Evolutionary conservation across 139 green algal species (phyloP), one percentile per base, ranked within the genome.

Genomic region (Chlorella sp.): DNA sequence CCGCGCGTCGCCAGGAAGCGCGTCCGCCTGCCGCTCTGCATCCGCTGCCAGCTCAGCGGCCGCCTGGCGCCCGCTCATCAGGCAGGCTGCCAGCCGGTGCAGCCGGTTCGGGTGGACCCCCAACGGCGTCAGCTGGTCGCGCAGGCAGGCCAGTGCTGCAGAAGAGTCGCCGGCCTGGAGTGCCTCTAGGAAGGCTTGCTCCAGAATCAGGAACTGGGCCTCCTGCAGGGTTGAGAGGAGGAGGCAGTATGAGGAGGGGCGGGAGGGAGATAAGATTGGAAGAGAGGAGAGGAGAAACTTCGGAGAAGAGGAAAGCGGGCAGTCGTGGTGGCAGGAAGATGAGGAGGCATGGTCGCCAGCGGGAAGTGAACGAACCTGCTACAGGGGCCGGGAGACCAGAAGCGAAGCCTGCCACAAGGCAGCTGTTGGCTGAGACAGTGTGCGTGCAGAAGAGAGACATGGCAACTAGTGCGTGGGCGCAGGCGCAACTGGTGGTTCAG

Each of bases 111-210:
- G 57, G 30, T 95, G 93, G 42, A 93, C 90, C 1, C 86, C 80
- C 71, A 94, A 89, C 26, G 91, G 90, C 37, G 92, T 88, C 69
- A 95, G 92, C 91, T 94, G 88, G 0, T 64, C 64, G 0, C 93
- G 85, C 71, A 95, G 88, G 68, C 78, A 89, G 26, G 39, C 37
- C 34, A 95, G 90, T 3, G 91, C 93, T 3, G 57, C 60, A 0
- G 39, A 19, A 16, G 84, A 79, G 82, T 97, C 92, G 0, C 86
- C 80, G 21, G 61, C 69, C 85, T 94, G 90, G 85, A 97, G 86
- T 1, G 90, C 89, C 88, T 97, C 94, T 28, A 96, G 37, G 80
- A 95, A 97, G 82, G 96, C 94, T 81, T 97, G 95, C 92, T 95
- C 91, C 81, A 95, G 90, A 30, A 96, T 91, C 18, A 95, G 48